Evolutionary conservation across 495 filamentous ascomycete species (phyloP).

Genomic region (Xylaria intraflava): DNA sequence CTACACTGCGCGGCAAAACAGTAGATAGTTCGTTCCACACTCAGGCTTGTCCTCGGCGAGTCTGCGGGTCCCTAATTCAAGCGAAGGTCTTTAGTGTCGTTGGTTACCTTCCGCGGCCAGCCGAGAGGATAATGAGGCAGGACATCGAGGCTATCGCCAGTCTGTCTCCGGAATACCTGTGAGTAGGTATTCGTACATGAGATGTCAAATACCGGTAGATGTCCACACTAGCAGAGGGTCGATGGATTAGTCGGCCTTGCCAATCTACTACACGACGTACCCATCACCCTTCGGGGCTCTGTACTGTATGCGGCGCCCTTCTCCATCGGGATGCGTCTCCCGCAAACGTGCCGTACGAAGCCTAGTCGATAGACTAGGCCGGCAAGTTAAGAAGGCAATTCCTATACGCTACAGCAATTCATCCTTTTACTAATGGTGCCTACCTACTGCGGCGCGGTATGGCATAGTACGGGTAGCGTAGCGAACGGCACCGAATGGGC

Average conservation of each 20-base stretch:
- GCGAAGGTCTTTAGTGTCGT: slow-evolving; percentile 8
- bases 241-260: too few relatives aligned
- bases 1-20: neutral
- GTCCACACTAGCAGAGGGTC: too few relatives aligned
- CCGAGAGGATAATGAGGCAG: slow-evolving; percentile 1
- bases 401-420: too few relatives aligned
- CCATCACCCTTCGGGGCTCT: too few relatives aligned
- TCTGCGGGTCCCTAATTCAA: slow-evolving; percentile 6
- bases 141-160: neutral
- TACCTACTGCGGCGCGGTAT: too few relatives aligned
- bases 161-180: too few relatives aligned
- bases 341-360: neutral
- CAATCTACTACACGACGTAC: too few relatives aligned
- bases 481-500: too few relatives aligned
- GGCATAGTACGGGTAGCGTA: too few relatives aligned
- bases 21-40: neutral
- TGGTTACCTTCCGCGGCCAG: slow-evolving; percentile 2
- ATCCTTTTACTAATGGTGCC: too few relatives aligned
- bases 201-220: too few relatives aligned
- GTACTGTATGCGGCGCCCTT: slow-evolving; percentile 4
- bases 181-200: too few relatives aligned
- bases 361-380: neutral
- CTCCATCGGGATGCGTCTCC: slow-evolving; percentile 3
- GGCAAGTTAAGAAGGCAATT: slow-evolving; percentile 7
- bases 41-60: slow-evolving; percentile 7